Percentiles rank a stretch among this genome's conserved stretches.
Conservation (phyloP, 495 filamentous ascomycete species). For the Patellaria atrata region DNA sequence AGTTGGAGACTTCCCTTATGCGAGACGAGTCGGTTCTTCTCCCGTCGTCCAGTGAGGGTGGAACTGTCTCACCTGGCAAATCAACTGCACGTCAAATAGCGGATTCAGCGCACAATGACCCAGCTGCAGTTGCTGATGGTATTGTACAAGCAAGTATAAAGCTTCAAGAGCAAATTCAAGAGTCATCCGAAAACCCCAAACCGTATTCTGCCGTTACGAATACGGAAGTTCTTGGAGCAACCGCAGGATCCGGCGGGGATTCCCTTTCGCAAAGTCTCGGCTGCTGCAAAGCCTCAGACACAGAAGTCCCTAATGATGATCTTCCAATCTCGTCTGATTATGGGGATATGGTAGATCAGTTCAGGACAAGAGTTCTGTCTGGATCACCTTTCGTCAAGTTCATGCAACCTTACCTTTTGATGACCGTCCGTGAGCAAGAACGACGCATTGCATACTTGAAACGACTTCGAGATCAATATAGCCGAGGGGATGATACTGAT, state of each 20-base stretch:
- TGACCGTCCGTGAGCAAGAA: conserved; percentile 83
- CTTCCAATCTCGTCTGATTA: conserved; percentile 85
- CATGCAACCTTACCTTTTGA: conserved; percentile 80
- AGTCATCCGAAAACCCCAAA: too few relatives aligned
- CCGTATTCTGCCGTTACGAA: too few relatives aligned
- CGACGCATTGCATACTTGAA: conserved; percentile 65
- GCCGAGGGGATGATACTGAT: conserved; percentile 15
- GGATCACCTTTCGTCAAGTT: conserved; percentile 95
- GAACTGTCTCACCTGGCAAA: conserved; percentile 11
- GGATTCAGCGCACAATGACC: not conserved
- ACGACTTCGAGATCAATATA: conserved; percentile 65
- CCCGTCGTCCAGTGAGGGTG: conserved; percentile 43
- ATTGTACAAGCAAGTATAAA: not conserved
- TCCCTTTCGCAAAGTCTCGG: not conserved
- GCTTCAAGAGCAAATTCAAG: not conserved
- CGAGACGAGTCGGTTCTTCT: conserved; percentile 87
- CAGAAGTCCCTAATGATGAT: conserved; percentile 37
- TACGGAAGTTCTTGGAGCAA: too few relatives aligned
- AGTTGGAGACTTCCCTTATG: conserved; percentile 91
- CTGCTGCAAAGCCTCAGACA: not conserved
- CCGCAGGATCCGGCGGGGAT: not conserved
- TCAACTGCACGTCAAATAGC: conserved; percentile 4
- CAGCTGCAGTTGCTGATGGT: not conserved
- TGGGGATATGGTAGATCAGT: conserved; percentile 83
- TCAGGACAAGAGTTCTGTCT: conserved; percentile 84